Evolutionary conservation across 345 rosid species (phyloP).

Genomic region (Moringa oleifera): DNA sequence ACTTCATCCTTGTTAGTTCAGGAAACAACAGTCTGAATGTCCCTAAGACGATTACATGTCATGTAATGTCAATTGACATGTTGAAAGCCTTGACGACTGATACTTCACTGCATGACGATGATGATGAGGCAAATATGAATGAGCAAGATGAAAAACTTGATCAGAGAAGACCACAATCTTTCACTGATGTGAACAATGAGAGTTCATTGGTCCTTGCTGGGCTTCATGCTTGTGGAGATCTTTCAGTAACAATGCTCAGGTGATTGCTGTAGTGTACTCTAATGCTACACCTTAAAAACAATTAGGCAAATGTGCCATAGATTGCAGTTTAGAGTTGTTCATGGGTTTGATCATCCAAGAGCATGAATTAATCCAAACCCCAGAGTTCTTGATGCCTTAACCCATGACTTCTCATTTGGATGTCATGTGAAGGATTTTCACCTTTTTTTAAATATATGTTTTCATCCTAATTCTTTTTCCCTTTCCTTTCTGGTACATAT

Average conservation of each 20-base stretch:
- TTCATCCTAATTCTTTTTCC: no score
- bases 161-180: conserved; percentile 21
- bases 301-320: no score
- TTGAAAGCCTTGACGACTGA: conserved; percentile 53
- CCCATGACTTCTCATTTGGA: no score
- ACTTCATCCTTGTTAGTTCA: conserved; percentile 50
- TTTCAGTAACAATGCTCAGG: conserved; percentile 87
- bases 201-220: conserved; percentile 81
- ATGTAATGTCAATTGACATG: conserved; percentile 55
- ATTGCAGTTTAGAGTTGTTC: no score
- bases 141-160: conserved; percentile 17
- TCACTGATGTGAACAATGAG: conserved; percentile 15
- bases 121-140: conserved; percentile 20
- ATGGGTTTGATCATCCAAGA: no score
- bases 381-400: no score
- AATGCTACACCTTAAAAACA: no score
- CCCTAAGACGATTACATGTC: conserved; percentile 72
- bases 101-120: conserved; percentile 25
- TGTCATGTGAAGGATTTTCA: no score
- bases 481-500: background rate
- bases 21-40: conserved; percentile 42
- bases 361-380: no score
- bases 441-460: no score
- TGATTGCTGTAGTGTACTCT: conserved; percentile 29
- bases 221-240: conserved; percentile 97